Conservation (phyloP, 495 filamentous ascomycete species). For the Aspergillus avenaceus region DNA sequence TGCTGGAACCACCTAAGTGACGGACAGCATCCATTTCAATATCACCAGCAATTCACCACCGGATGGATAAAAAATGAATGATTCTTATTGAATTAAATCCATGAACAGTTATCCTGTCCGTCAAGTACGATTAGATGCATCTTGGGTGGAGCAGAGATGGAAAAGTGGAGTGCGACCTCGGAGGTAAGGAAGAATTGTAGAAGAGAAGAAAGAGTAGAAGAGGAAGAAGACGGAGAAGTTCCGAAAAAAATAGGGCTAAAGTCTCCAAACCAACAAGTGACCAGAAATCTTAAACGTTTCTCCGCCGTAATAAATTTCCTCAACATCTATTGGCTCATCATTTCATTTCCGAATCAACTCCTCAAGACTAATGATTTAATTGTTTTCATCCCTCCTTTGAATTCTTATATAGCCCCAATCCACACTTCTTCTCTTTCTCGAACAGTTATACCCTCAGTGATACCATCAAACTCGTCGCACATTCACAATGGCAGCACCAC, state of each 20-base stretch:
- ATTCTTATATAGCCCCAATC: slow-evolving; percentile 7
- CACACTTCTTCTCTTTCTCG: neutral
- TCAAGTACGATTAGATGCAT: neutral
- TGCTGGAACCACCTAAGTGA: no score
- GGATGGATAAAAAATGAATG: no score
- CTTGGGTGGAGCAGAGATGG: neutral
- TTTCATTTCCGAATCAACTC: slow-evolving; percentile 1
- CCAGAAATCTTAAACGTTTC: slow-evolving; percentile 19
- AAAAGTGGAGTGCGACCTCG: slow-evolving; percentile 4
- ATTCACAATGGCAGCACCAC: slow-evolving; percentile 19
- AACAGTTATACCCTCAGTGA: neutral
- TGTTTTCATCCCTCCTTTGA: neutral
- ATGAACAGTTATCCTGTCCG: no score
- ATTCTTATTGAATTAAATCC: no score
- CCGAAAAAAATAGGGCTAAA: neutral
- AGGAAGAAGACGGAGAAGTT: neutral
- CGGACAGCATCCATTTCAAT: no score
- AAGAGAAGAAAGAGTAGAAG: slow-evolving; percentile 1
- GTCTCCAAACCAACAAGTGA: neutral
- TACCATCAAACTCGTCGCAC: neutral
- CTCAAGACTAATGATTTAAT: neutral
- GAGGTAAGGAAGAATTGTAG: neutral
- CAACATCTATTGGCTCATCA: slow-evolving; percentile 7
- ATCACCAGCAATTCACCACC: no score
- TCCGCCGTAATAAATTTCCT: slow-evolving; percentile 13